phyloP scores from a whole-genome alignment of 1,284 basidiomycete genomes.

The Ceratobasidium theobromae region DNA sequence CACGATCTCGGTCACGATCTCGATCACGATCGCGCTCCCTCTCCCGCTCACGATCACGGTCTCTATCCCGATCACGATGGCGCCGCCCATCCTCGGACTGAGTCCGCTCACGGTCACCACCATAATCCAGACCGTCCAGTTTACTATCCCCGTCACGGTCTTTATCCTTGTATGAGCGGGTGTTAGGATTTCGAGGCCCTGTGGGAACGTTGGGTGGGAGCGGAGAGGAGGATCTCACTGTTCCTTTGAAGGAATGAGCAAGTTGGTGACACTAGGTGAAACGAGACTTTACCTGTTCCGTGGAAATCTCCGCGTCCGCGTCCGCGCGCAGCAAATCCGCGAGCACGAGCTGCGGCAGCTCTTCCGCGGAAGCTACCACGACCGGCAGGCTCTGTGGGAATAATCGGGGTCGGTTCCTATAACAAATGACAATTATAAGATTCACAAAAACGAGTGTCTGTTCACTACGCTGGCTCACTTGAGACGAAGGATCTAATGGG shows the following conservation, averaged over 20 bases:
- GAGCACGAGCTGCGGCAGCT: slow-evolving; percentile 32
- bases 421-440: neutral
- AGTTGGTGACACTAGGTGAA: neutral
- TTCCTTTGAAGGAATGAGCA: slow-evolving; percentile 42
- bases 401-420: slow-evolving; percentile 2
- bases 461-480: slow-evolving; percentile 36
- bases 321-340: slow-evolving; percentile 41
- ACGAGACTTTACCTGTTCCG: slow-evolving; percentile 31
- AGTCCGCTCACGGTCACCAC: slow-evolving; percentile 52
- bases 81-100: slow-evolving; percentile 52
- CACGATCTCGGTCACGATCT: slow-evolving; percentile 33
- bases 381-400: slow-evolving; percentile 25
- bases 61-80: slow-evolving; percentile 35
- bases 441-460: slow-evolving; percentile 39
- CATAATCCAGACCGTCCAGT: slow-evolving; percentile 82
- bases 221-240: slow-evolving; percentile 71
- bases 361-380: slow-evolving; percentile 27
- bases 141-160: slow-evolving; percentile 78
- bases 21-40: slow-evolving; percentile 34
- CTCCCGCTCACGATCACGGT: slow-evolving; percentile 30
- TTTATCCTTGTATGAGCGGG: slow-evolving; percentile 72
- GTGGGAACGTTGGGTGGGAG: slow-evolving; percentile 80
- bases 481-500: neutral
- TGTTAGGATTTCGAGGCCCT: slow-evolving; percentile 66
- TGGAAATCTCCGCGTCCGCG: slow-evolving; percentile 44